phyloP scores from a whole-genome alignment of 495 filamentous ascomycete species.

The Trichoderma gamsii region DNA sequence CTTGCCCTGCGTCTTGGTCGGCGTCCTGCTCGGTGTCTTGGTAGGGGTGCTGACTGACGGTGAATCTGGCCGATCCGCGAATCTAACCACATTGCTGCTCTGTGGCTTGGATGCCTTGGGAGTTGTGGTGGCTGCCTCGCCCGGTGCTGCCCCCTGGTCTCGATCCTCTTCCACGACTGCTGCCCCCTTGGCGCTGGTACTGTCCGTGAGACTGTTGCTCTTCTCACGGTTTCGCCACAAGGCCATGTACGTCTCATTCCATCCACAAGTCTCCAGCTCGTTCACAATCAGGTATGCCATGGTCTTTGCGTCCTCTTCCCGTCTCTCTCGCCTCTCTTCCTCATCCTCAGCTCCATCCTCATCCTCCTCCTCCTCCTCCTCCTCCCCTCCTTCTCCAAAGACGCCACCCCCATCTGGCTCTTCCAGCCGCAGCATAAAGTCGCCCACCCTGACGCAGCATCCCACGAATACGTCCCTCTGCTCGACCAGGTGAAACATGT shows the following conservation, averaged over 20 bases:
- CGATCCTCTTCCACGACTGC: background rate
- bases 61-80: background rate
- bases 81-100: background rate
- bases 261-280: conserved; percentile 35
- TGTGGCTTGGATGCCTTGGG: background rate
- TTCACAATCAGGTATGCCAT: conserved; percentile 37
- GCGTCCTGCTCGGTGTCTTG: background rate
- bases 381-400: background rate
- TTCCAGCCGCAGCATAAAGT: conserved; percentile 22
- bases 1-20: background rate
- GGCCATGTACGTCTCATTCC: conserved; percentile 31
- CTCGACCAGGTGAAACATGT: conserved; percentile 35
- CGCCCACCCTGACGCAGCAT: conserved; percentile 35
- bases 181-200: no score
- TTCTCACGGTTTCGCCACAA: conserved; percentile 19
- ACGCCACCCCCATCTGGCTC: background rate
- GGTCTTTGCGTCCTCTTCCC: background rate
- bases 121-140: background rate
- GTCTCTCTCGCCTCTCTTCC: background rate
- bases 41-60: background rate
- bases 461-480: conserved; percentile 32
- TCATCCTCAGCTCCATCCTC: background rate
- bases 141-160: background rate
- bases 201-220: background rate
- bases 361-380: background rate